These are phyloP conservation scores for Orbilia oligospora DNA, from an alignment of 2,329 filamentous ascomycete species.

Conservation along the genomic window DNA sequence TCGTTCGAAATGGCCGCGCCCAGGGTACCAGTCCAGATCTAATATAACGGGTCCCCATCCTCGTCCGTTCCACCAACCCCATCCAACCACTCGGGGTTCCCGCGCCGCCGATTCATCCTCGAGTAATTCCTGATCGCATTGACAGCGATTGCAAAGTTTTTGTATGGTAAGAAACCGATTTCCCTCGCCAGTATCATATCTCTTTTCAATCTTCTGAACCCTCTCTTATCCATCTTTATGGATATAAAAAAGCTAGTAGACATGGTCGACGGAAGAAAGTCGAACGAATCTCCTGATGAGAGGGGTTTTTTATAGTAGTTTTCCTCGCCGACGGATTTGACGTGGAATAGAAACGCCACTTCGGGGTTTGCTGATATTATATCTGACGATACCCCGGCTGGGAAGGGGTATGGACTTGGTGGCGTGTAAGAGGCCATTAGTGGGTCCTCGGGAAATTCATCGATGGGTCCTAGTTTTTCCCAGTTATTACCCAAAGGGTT, in stretches of 20 bases:
- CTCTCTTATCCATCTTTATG: not conserved
- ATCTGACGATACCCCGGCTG: not conserved
- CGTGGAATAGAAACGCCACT: slow-evolving; percentile 31
- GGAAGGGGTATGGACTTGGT: not conserved
- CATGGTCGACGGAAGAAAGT: not conserved
- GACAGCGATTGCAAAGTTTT: not conserved
- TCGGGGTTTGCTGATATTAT: slow-evolving; percentile 18
- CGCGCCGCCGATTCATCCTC: not conserved
- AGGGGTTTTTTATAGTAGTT: not conserved
- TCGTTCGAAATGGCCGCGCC: slow-evolving; percentile 18
- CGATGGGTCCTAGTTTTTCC: slow-evolving; percentile 18
- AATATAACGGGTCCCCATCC: not conserved
- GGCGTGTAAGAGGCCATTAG: not conserved
- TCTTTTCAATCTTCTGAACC: not conserved
- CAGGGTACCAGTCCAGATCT: slow-evolving; percentile 42
- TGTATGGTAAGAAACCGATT: slow-evolving; percentile 40
- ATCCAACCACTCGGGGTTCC: not conserved
- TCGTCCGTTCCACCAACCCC: not conserved
- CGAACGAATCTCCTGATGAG: not conserved
- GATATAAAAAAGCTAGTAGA: slow-evolving; percentile 18
- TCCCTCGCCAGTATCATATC: slow-evolving; percentile 37
- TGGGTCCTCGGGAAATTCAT: slow-evolving; percentile 6
- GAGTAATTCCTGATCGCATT: slow-evolving; percentile 13
- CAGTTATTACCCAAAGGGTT: not conserved
- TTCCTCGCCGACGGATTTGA: slow-evolving; percentile 16